Evolutionary conservation across 345 rosid species (phyloP).

Genomic region (Moringa oleifera): DNA sequence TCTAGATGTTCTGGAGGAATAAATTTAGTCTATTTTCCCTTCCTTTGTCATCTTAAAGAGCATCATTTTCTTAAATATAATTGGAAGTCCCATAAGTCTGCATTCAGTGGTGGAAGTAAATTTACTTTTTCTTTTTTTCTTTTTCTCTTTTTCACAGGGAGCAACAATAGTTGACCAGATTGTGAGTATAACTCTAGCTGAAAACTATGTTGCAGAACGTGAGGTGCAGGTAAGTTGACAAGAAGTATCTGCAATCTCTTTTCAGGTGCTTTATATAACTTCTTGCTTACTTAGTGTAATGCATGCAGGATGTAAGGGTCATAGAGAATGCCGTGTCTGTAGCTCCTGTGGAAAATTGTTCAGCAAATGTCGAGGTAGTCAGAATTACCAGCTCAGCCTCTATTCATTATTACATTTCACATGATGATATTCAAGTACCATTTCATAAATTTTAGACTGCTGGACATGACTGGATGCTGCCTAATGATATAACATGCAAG

Average conservation of each 20-base stretch:
- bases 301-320: conserved; percentile 53
- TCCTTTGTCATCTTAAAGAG: too few relatives aligned
- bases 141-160: conserved; percentile 43
- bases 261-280: conserved; percentile 11
- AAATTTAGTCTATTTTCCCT: too few relatives aligned
- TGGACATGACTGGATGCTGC: not conserved
- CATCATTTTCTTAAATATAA: too few relatives aligned
- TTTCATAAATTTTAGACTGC: not conserved
- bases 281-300: conserved; percentile 14
- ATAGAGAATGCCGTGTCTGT: conserved; percentile 35
- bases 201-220: conserved; percentile 51
- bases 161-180: conserved; percentile 87
- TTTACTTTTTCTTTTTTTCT: too few relatives aligned
- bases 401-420: too few relatives aligned
- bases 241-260: conserved; percentile 5
- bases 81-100: too few relatives aligned
- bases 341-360: conserved; percentile 25
- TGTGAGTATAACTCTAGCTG: conserved; percentile 58
- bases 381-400: not conserved
- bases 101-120: too few relatives aligned
- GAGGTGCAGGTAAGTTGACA: conserved; percentile 40
- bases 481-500: not conserved
- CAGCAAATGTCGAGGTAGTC: conserved; percentile 45
- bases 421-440: too few relatives aligned
- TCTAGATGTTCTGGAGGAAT: too few relatives aligned